These are phyloP conservation scores for Exophiala phaeomuriformis DNA, from an alignment of 2,329 filamentous ascomycete genomes.

Conservation along the genomic window DNA sequence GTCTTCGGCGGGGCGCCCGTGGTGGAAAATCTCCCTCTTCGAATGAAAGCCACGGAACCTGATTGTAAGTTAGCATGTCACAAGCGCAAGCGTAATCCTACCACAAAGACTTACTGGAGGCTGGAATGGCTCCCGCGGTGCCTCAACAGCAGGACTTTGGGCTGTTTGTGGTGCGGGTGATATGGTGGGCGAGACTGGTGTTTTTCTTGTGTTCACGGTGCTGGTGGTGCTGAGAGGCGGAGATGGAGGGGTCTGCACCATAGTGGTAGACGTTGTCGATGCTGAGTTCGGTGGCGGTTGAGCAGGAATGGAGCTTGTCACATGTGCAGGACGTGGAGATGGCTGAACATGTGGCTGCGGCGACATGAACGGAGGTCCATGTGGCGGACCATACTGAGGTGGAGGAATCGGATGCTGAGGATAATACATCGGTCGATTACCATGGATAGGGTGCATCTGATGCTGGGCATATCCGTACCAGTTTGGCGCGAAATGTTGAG, in stretches of 20 bases:
- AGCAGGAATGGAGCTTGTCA: slow-evolving; percentile 17
- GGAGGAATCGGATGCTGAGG: slow-evolving; percentile 39
- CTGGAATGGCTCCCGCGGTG: slow-evolving; percentile 41
- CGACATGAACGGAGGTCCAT: slow-evolving; percentile 16
- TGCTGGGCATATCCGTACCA: slow-evolving; percentile 41
- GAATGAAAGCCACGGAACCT: slow-evolving; percentile 56
- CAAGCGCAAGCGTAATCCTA: neutral
- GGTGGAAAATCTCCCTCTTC: slow-evolving; percentile 49
- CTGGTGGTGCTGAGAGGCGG: slow-evolving; percentile 24
- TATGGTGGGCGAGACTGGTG: slow-evolving; percentile 22
- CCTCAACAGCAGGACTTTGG: slow-evolving; percentile 21
- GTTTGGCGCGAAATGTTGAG: slow-evolving; percentile 38
- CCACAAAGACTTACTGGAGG: slow-evolving; percentile 38
- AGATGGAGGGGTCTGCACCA: slow-evolving; percentile 30
- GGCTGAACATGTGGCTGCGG: slow-evolving; percentile 23
- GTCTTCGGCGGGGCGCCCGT: slow-evolving; percentile 42
- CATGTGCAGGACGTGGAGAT: slow-evolving; percentile 20
- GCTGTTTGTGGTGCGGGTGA: slow-evolving; percentile 31
- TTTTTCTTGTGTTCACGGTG: slow-evolving; percentile 24
- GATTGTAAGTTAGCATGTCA: slow-evolving; percentile 12
- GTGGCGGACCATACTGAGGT: slow-evolving; percentile 34
- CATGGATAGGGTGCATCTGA: slow-evolving; percentile 37
- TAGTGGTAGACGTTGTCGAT: slow-evolving; percentile 31
- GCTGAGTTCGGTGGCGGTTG: slow-evolving; percentile 31
- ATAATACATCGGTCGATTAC: slow-evolving; percentile 36